Conservation (phyloP, 306 rosid species). For the Cucurbita argyrosperma region DNA sequence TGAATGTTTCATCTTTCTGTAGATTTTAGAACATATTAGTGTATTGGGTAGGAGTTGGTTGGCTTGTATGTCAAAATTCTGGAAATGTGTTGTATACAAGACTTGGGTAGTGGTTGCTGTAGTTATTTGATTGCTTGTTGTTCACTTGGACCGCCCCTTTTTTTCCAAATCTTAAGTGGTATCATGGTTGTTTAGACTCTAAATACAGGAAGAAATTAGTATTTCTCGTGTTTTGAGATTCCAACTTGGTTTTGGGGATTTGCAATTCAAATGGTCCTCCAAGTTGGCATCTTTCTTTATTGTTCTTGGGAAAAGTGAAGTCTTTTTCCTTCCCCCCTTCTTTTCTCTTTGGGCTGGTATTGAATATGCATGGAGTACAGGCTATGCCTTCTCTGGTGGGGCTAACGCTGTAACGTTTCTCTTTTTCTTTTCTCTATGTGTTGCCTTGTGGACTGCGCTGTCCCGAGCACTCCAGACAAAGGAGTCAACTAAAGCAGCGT, state of each 20-base stretch:
- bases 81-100: background rate
- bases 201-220: background rate
- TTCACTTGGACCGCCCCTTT: background rate
- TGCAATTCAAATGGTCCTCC: constrained; percentile 18
- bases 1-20: constrained; percentile 93
- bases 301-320: constrained; percentile 12
- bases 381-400: constrained; percentile 1
- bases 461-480: background rate
- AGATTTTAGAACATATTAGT: constrained; percentile 5
- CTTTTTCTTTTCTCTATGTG: background rate
- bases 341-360: background rate
- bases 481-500: background rate
- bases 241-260: constrained; percentile 13
- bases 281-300: constrained; percentile 17
- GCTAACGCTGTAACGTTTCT: background rate
- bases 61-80: background rate
- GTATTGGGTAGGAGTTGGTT: background rate
- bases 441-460: constrained; percentile 6
- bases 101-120: background rate
- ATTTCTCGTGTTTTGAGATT: constrained; percentile 13
- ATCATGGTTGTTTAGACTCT: background rate
- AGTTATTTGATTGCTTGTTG: background rate
- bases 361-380: background rate
- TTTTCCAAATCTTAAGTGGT: background rate
- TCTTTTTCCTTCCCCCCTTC: background rate